Conservation (phyloP, 169 alveolate genomes). For the Plasmodium malariae region DNA sequence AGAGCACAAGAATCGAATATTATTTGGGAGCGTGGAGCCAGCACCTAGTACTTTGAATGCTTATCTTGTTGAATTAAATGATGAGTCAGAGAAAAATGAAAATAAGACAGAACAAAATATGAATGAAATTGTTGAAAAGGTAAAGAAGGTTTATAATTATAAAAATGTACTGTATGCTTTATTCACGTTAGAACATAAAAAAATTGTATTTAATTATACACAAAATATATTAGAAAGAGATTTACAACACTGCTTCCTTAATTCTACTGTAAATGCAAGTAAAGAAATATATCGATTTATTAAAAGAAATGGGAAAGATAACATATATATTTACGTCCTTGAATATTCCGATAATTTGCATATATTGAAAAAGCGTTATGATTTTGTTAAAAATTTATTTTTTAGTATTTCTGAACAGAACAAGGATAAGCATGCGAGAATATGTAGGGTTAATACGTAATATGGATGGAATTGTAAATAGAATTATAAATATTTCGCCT, state of each 20-base stretch:
- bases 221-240: constrained; percentile 26
- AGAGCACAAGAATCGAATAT: constrained; percentile 22
- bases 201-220: constrained; percentile 32
- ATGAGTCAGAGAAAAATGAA: not conserved
- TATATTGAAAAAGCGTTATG: constrained; percentile 38
- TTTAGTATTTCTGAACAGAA: no score
- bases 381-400: constrained; percentile 16
- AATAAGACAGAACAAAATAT: not conserved
- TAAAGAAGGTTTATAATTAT: constrained; percentile 22
- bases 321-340: constrained; percentile 21
- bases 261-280: constrained; percentile 18
- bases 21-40: not conserved
- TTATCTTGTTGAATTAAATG: constrained; percentile 21
- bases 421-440: no score
- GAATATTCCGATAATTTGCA: constrained; percentile 24
- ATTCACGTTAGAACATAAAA: constrained; percentile 38
- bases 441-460: no score
- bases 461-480: no score
- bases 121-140: not conserved
- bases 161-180: constrained; percentile 62
- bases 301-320: constrained; percentile 30
- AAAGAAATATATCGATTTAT: constrained; percentile 39
- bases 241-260: constrained; percentile 29
- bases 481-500: no score
- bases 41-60: constrained; percentile 2